Base-by-base conservation (phyloP, 768 basidiomycete genomes). In the Kwoniella dendrophila region DNA sequence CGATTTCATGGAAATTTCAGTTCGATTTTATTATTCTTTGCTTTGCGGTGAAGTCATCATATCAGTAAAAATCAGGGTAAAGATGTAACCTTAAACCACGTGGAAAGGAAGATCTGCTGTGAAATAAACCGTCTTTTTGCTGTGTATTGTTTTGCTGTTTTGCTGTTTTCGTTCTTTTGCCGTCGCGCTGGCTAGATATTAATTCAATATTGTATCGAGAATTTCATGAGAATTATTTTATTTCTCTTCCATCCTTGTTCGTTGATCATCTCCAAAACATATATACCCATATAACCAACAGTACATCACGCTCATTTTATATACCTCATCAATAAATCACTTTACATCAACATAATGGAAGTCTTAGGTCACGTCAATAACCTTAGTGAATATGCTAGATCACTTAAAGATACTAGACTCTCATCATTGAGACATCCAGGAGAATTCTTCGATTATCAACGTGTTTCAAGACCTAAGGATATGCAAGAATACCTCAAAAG, bases 371-470 rank as follows among this genome's bases (percentile, higher is more conserved):
- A 70, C 30, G 50, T 75, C 55, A 63, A 58, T 47, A 68, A 69
- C 27, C 27, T 75, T 33, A 67, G 70, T 38, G 68, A 75, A 43
- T 72, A 71, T 54, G 69, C 71, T 29, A 56, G 55, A 27, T 59
- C 59, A 2, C 63, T 75, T 33, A 52, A 65, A 27, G 53, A 70
- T 33, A 71, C 69, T 4, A 59, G 73, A 6, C 52, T 75, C 34
- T 70, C 72, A 1, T 60, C 69, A 2, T 60, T 75, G 47, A 59
- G 66, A 44, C 73, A 70, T 48, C 73, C 73, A 1, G 63, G 51
- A 32, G 73, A 75, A 59, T 75, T 75, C 69, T 72, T 75, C 61
- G 69, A 75, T 53, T 69, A 62, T 48, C 67, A 69, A 45, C 61
- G 70, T n/a, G 56, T 75, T 5, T 69, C 67, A 2, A 53, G 71